Evolutionary conservation across 2,329 filamentous ascomycete species (phyloP), one percentile per base, ranked within the genome.

Genomic region (Beauveria sp.): DNA sequence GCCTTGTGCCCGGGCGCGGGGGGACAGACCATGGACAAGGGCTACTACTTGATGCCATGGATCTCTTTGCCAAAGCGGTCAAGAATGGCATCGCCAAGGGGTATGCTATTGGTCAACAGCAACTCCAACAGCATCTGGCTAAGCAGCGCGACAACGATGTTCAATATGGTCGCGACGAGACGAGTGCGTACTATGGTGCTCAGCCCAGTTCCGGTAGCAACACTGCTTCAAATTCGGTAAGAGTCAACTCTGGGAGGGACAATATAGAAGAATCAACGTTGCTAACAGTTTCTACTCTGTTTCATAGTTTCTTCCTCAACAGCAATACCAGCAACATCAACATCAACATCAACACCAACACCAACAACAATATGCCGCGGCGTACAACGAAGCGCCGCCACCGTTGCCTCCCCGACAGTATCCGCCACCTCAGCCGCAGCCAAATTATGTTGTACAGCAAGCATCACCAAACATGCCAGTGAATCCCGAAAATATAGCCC

Each of bases 21-120:
- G 16, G 26, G 50, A n/a, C 10, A 7, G 14, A 26, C 20, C 6
- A 5, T 31, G 18, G 16, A 3, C 8, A 31, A n/a, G 7, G 10
- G 2, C 22, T 5, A 16, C 9, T 18, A 10, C 3, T 8, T n/a
- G 3, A 24, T n/a, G 26, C 10, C 46, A 66, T 66, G 65, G 65
- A 65, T 40, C 45, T 57, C 16, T 62, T 66, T 14, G 52, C 62
- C 3, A 66, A 63, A 24, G 62, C 61, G 14, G 60, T 64, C 48
- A 65, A 66, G 26, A 62, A 26, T 10, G 65, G 65, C 22, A 60
- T 66, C 5, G 62, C 59, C 24, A 66, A 66, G 31, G 63, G 64
- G 2, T 62, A 63, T 26, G 62, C 65, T 5, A 64, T 54, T 14
- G 65, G 65, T 6, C 64, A 66, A 52, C 65, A 66, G 43, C 62